phyloP scores from a whole-genome alignment of 495 filamentous ascomycete species.

The Penicillium parvum region DNA sequence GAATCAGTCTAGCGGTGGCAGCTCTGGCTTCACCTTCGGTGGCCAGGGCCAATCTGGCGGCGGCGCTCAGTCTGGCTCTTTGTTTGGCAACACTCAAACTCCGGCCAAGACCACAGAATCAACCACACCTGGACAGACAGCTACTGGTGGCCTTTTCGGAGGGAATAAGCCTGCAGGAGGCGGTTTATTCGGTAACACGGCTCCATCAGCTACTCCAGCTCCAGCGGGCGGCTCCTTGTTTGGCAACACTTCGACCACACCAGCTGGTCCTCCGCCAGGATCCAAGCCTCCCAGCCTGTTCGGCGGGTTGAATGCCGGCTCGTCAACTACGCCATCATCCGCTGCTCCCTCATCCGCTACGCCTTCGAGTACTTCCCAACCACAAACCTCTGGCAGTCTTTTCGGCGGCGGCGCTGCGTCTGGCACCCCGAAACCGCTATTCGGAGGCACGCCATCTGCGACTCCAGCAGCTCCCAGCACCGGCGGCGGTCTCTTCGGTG shows the following conservation, averaged over 20 bases:
- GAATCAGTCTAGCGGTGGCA: slow-evolving; percentile 16
- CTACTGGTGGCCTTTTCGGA: slow-evolving; percentile 49
- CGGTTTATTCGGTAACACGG: slow-evolving; percentile 37
- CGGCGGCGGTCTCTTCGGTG: slow-evolving; percentile 38
- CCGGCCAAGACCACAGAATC: slow-evolving; percentile 39
- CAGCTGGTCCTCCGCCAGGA: slow-evolving; percentile 57
- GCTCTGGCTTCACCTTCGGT: slow-evolving; percentile 43
- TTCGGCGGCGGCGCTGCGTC: slow-evolving; percentile 26
- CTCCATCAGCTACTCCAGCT: slow-evolving; percentile 33
- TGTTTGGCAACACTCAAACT: slow-evolving; percentile 32
- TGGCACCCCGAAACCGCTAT: slow-evolving; percentile 21
- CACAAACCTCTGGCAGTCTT: slow-evolving; percentile 27
- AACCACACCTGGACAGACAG: slow-evolving; percentile 30
- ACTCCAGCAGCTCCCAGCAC: slow-evolving; percentile 23
- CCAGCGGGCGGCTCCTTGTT: slow-evolving; percentile 40
- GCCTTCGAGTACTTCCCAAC: slow-evolving; percentile 27
- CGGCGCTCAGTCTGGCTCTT: slow-evolving; percentile 21
- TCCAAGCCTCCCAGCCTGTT: slow-evolving; percentile 36
- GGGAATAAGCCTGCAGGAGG: slow-evolving; percentile 22
- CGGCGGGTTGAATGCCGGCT: slow-evolving; percentile 21
- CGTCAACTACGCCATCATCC: slow-evolving; percentile 23
- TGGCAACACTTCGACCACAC: slow-evolving; percentile 55
- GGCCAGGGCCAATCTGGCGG: slow-evolving; percentile 22
- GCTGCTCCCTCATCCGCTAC: slow-evolving; percentile 23
- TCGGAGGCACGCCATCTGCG: slow-evolving; percentile 21